A percentile compares a stretch with the other conserved stretches of the same genome.
Evolutionary conservation across 2,329 filamentous ascomycete genomes (phyloP).

Genomic region (Fusarium sp.): DNA sequence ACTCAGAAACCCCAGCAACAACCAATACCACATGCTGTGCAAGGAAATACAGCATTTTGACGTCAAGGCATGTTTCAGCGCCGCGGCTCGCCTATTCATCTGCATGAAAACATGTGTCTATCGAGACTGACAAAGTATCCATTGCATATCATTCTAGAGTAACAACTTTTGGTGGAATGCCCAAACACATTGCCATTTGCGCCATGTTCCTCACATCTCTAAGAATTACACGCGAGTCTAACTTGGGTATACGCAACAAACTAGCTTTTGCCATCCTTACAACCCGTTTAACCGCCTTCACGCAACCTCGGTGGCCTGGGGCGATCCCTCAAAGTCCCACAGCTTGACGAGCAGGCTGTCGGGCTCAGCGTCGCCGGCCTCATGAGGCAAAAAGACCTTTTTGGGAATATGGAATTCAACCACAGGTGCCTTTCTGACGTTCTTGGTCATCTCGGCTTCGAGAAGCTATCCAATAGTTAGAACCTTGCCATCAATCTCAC

Average conservation of each 20-base stretch:
- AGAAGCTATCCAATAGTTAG: slow-evolving; percentile 70
- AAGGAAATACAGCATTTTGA: background rate
- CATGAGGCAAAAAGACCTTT: slow-evolving; percentile 74
- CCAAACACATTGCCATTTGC: background rate
- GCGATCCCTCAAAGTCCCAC: slow-evolving; percentile 65
- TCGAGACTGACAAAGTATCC: background rate
- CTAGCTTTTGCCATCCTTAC: slow-evolving; percentile 10
- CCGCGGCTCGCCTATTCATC: background rate
- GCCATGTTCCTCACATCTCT: background rate
- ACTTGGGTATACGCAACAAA: slow-evolving; percentile 13
- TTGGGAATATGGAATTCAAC: slow-evolving; percentile 96
- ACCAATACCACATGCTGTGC: background rate
- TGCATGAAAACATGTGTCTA: background rate
- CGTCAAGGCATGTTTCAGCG: background rate
- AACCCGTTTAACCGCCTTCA: background rate
- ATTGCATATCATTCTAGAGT: background rate
- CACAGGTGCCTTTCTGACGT: slow-evolving; percentile 86
- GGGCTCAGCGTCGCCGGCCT: slow-evolving; percentile 58
- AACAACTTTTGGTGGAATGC: background rate
- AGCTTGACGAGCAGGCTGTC: slow-evolving; percentile 70
- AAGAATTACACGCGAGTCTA: background rate
- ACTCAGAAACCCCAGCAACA: background rate
- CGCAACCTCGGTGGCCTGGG: slow-evolving; percentile 21
- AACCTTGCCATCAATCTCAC: background rate
- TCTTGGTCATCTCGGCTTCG: slow-evolving; percentile 84